phyloP scores from a whole-genome alignment of 2,329 filamentous ascomycete species.

The Rutstroemia sp. region DNA sequence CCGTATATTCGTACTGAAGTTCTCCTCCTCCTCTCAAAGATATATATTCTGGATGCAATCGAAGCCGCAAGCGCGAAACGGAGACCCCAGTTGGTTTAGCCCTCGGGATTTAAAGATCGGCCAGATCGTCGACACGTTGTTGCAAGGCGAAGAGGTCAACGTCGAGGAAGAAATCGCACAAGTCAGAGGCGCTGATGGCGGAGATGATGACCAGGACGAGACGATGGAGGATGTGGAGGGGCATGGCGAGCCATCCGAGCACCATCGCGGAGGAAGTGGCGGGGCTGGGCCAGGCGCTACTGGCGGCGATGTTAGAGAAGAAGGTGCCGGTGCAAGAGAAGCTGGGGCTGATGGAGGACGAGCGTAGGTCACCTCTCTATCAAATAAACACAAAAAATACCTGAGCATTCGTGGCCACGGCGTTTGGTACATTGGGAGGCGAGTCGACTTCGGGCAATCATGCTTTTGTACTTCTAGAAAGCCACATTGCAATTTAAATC shows the following conservation, averaged over 20 bases:
- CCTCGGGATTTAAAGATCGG: slow-evolving; percentile 80
- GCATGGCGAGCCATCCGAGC: slow-evolving; percentile 49
- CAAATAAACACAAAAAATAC: slow-evolving; percentile 16
- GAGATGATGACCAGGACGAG: slow-evolving; percentile 60
- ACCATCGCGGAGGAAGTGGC: slow-evolving; percentile 58
- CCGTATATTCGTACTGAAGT: slow-evolving; percentile 89
- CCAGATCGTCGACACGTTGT: slow-evolving; percentile 72
- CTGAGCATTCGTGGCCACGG: slow-evolving; percentile 25
- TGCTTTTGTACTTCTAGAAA: slow-evolving; percentile 30
- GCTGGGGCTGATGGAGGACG: slow-evolving; percentile 93
- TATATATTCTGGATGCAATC: slow-evolving; percentile 97
- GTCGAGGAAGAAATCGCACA: slow-evolving; percentile 65
- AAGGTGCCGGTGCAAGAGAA: slow-evolving; percentile 81
- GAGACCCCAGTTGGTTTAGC: slow-evolving; percentile 72
- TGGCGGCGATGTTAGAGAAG: slow-evolving; percentile 83
- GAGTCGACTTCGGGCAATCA: slow-evolving; percentile 12
- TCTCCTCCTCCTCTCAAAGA: slow-evolving; percentile 82
- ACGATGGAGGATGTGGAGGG: slow-evolving; percentile 73
- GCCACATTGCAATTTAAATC: slow-evolving; percentile 25
- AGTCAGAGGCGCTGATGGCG: slow-evolving; percentile 45
- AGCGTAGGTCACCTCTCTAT: slow-evolving; percentile 76
- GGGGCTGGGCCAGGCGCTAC: slow-evolving; percentile 83
- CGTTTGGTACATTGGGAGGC: slow-evolving; percentile 25
- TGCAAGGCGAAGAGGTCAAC: slow-evolving; percentile 86
- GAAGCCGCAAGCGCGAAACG: slow-evolving; percentile 65